These are phyloP conservation scores for Paecilomyces niveus DNA, from an alignment of 2,329 filamentous ascomycete genomes.

Conservation along the genomic window DNA sequence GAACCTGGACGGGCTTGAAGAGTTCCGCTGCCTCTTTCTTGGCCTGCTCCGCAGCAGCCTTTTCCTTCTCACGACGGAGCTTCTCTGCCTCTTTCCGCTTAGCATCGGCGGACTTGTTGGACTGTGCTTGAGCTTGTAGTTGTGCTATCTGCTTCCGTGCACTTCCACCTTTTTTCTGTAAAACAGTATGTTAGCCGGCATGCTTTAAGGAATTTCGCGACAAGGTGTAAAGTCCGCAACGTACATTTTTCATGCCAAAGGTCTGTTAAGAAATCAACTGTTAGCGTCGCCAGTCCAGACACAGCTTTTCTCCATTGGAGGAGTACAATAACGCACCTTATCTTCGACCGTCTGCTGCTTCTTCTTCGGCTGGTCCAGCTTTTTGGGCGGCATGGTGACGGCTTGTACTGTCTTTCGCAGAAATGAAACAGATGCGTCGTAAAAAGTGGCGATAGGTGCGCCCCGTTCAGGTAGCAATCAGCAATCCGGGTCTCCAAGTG, in stretches of 20 bases:
- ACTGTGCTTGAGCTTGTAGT: slow-evolving; percentile 65
- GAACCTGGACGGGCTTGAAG: slow-evolving; percentile 88
- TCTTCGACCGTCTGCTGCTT: slow-evolving; percentile 62
- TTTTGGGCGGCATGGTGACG: slow-evolving; percentile 43
- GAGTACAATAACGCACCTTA: slow-evolving; percentile 46
- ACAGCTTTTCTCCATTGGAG: background rate
- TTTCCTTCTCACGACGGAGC: slow-evolving; percentile 69
- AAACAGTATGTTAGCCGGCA: slow-evolving; percentile 1
- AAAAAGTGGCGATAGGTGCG: slow-evolving; percentile 2
- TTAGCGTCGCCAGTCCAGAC: slow-evolving; percentile 8
- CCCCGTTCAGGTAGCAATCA: background rate
- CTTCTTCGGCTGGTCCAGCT: slow-evolving; percentile 40
- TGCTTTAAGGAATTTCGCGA: background rate
- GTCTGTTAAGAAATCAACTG: slow-evolving; percentile 44
- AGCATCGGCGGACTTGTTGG: slow-evolving; percentile 74
- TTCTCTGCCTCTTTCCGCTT: slow-evolving; percentile 69
- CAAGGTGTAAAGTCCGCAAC: slow-evolving; percentile 12
- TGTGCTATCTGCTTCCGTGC: slow-evolving; percentile 88
- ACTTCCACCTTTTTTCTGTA: slow-evolving; percentile 77
- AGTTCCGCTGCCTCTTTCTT: slow-evolving; percentile 72
- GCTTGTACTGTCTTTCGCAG: slow-evolving; percentile 8
- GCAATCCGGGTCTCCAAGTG: background rate
- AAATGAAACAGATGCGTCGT: slow-evolving; percentile 8
- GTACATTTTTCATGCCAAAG: slow-evolving; percentile 96
- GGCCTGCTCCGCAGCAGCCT: slow-evolving; percentile 80